Percentiles rank a stretch among this genome's conserved stretches.
phyloP scores from a whole-genome alignment of 352 stramenopile genomes.

The Phytophthora tubulina region DNA sequence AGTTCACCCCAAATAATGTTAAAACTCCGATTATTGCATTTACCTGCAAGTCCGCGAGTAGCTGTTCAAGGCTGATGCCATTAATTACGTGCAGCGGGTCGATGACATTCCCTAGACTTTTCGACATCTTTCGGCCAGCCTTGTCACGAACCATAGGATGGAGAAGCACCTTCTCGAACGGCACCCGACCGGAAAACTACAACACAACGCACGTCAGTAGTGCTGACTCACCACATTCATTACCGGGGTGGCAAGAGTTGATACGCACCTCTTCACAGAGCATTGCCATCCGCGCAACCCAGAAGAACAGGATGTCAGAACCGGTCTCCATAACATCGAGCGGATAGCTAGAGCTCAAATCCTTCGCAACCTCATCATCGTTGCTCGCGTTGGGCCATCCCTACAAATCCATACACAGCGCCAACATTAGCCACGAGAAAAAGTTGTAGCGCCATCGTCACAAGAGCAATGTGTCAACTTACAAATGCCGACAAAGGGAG shows the following conservation, averaged over 20 bases:
- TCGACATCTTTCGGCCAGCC: conserved; percentile 99
- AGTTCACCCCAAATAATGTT: neutral
- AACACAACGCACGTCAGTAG: neutral
- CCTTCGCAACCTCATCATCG: conserved; percentile 30
- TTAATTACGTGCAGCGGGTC: conserved; percentile 99
- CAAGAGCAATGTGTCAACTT: conserved; percentile 14
- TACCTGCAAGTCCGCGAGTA: conserved; percentile 94
- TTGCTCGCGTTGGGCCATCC: conserved; percentile 95
- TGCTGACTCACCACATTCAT: neutral
- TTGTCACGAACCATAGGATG: conserved; percentile 99
- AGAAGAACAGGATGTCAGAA: conserved; percentile 99
- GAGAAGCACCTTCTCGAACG: conserved; percentile 99
- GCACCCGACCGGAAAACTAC: conserved; percentile 93
- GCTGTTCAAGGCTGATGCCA: conserved; percentile 94
- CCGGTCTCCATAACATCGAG: conserved; percentile 90
- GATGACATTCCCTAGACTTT: conserved; percentile 99
- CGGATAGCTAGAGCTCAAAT: conserved; percentile 60
- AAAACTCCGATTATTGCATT: neutral
- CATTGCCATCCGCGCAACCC: conserved; percentile 99
- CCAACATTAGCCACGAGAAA: neutral
- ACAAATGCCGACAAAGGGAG: conserved; percentile 93
- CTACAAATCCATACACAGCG: conserved; percentile 64
- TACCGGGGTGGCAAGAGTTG: neutral
- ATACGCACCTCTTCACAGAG: conserved; percentile 95
- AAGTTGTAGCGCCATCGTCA: neutral